A percentile compares a stretch with the other conserved stretches of the same genome.
Evolutionary conservation across 1,139 yeast genomes (phyloP).

Genomic region (Yamadazyma sp.): DNA sequence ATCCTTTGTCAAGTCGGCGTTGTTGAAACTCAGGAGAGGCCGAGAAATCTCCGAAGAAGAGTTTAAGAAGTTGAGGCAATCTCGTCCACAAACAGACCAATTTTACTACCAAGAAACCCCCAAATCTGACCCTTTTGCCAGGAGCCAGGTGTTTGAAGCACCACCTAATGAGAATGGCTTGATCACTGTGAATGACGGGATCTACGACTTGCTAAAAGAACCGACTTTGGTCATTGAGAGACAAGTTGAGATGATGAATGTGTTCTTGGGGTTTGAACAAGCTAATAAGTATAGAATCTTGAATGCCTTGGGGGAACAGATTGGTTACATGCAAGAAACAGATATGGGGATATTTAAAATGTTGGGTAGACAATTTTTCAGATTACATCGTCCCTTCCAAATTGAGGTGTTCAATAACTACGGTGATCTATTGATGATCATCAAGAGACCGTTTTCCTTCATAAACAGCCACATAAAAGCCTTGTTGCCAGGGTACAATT

Average conservation of each 20-base stretch:
- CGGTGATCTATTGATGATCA: conserved; percentile 69
- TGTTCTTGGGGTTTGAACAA: conserved; percentile 87
- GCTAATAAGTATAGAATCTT: conserved; percentile 76
- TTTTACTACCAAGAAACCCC: conserved; percentile 36
- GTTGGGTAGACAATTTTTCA: conserved; percentile 75
- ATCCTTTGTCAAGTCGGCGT: conserved; percentile 1
- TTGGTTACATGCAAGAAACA: conserved; percentile 82
- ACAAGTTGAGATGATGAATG: conserved; percentile 82
- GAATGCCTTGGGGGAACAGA: conserved; percentile 68
- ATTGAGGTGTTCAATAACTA: conserved; percentile 75
- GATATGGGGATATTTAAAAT: conserved; percentile 70
- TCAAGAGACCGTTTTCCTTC: conserved; percentile 78
- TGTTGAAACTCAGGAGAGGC: conserved; percentile 23
- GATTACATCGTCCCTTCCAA: conserved; percentile 82
- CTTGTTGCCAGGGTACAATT: conserved; percentile 55
- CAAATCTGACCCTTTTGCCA: conserved; percentile 24
- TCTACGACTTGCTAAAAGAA: conserved; percentile 58
- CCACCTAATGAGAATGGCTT: conserved; percentile 49
- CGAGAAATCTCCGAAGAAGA: conserved; percentile 43
- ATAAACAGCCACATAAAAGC: conserved; percentile 87
- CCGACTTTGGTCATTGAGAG: conserved; percentile 88
- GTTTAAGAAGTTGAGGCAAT: conserved; percentile 22
- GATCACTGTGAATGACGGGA: conserved; percentile 55
- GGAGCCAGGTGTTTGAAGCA: conserved; percentile 29
- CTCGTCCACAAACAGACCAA: conserved; percentile 11